Evolutionary conservation across 129 eudicot genomes (phyloP).

Genomic region (Centaurea solstitialis): DNA sequence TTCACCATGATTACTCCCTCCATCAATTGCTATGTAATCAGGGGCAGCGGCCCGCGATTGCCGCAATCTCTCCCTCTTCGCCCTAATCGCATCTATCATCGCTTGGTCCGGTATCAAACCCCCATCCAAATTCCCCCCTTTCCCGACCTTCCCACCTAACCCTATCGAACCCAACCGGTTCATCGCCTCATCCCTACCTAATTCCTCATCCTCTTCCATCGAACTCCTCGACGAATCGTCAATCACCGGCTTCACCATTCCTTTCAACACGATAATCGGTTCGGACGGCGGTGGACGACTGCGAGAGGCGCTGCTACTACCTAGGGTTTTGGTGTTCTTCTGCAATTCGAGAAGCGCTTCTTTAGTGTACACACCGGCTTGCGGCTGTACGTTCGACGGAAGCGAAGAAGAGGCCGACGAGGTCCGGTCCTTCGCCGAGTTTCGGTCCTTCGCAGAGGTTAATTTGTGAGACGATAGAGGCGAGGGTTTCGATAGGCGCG

Average conservation of each 20-base stretch:
- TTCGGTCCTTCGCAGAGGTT: slow-evolving; percentile 54
- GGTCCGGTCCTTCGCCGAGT: slow-evolving; percentile 7
- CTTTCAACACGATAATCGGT: slow-evolving; percentile 67
- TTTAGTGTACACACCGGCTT: slow-evolving; percentile 80
- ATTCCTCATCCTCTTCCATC: slow-evolving; percentile 10
- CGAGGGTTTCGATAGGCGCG: slow-evolving; percentile 37
- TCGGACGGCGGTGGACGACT: slow-evolving; percentile 38
- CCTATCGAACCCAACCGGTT: slow-evolving; percentile 33
- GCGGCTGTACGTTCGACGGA: slow-evolving; percentile 82
- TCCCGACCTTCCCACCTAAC: slow-evolving; percentile 3
- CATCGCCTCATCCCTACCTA: slow-evolving; percentile 19
- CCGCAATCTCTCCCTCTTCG: slow-evolving; percentile 67
- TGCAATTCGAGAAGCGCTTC: slow-evolving; percentile 86
- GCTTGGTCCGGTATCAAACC: slow-evolving; percentile 50
- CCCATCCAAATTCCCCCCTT: slow-evolving; percentile 20
- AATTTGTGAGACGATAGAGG: slow-evolving; percentile 56
- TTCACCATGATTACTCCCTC: slow-evolving; percentile 92
- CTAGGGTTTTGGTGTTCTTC: slow-evolving; percentile 73
- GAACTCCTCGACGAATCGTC: neutral
- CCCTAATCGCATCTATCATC: slow-evolving; percentile 53
- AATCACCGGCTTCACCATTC: slow-evolving; percentile 54
- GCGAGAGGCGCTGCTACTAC: slow-evolving; percentile 33
- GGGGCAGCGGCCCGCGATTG: slow-evolving; percentile 69
- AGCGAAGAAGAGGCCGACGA: slow-evolving; percentile 44
- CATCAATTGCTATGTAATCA: slow-evolving; percentile 78